phyloP scores from a whole-genome alignment of 1,284 basidiomycete species.

The Fomitiporia mediterranea region DNA sequence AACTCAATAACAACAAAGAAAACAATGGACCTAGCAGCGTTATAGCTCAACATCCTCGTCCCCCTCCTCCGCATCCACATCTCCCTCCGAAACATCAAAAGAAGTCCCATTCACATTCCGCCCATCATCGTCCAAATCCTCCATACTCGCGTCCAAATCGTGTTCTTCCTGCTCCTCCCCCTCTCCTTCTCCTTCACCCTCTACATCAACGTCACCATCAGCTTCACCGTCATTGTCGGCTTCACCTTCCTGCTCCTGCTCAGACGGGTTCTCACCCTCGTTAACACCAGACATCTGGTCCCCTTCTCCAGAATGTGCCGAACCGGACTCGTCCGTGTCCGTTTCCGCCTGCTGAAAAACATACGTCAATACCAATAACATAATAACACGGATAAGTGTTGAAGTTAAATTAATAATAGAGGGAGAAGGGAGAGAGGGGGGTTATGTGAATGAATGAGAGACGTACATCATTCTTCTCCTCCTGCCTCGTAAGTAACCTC shows the following conservation, averaged over 20 bases:
- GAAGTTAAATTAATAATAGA: too few species aligned
- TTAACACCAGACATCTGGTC: constrained; percentile 35
- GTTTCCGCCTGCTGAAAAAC: constrained; percentile 34
- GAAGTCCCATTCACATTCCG: constrained; percentile 29
- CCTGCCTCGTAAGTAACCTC: constrained; percentile 62
- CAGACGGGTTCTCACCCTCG: constrained; percentile 32
- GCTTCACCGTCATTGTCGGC: constrained; percentile 32
- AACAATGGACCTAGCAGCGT: too few species aligned
- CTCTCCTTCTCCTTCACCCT: constrained; percentile 30
- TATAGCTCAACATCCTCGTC: constrained; percentile 34
- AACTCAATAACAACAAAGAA: too few species aligned
- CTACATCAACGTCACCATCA: constrained; percentile 31
- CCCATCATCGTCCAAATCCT: constrained; percentile 63
- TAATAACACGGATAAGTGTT: background rate
- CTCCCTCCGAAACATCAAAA: constrained; percentile 38
- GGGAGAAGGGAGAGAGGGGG: background rate
- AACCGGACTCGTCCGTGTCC: constrained; percentile 46
- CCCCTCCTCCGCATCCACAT: constrained; percentile 37
- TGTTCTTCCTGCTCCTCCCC: constrained; percentile 31
- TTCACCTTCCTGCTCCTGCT: constrained; percentile 32
- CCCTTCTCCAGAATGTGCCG: constrained; percentile 51
- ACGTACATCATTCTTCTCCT: constrained; percentile 79
- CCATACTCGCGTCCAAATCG: constrained; percentile 68
- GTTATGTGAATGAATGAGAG: background rate
- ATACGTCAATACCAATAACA: background rate